Evolutionary conservation across 2,329 filamentous ascomycete genomes (phyloP).

Genomic region (Aspergillus fischeri): DNA sequence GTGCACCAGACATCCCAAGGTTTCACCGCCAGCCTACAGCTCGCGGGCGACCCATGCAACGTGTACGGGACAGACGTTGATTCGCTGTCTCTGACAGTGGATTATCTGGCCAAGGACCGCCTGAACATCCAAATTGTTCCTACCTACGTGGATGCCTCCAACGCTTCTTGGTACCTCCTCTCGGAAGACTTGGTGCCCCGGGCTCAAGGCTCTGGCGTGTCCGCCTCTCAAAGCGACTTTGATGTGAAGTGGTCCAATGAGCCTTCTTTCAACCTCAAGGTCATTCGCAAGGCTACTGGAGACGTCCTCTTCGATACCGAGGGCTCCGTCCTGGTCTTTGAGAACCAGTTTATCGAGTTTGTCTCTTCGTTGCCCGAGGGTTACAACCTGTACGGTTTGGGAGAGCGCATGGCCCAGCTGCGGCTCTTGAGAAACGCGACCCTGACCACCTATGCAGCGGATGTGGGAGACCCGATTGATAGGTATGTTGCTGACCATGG

Average conservation of each 20-base stretch:
- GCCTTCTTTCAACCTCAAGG: conserved; percentile 54
- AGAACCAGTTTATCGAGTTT: conserved; percentile 76
- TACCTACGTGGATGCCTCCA: conserved; percentile 56
- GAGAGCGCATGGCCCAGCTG: conserved; percentile 68
- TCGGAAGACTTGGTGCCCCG: conserved; percentile 60
- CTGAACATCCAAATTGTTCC: conserved; percentile 69
- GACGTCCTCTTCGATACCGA: conserved; percentile 66
- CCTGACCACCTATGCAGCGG: conserved; percentile 64
- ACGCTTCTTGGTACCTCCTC: conserved; percentile 64
- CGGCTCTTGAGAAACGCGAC: conserved; percentile 70
- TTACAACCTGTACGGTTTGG: conserved; percentile 73
- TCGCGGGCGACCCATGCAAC: conserved; percentile 60
- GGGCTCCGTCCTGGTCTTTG: conserved; percentile 63
- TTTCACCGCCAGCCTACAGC: conserved; percentile 48
- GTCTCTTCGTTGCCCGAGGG: conserved; percentile 61
- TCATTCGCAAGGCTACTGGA: conserved; percentile 54
- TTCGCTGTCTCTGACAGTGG: conserved; percentile 61
- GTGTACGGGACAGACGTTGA: conserved; percentile 73
- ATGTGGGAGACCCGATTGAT: conserved; percentile 57
- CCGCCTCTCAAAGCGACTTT: conserved; percentile 40
- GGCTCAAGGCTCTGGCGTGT: conserved; percentile 43
- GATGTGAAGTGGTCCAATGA: conserved; percentile 54
- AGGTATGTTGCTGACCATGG: conserved; percentile 22
- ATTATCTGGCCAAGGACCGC: conserved; percentile 62
- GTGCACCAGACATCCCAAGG: conserved; percentile 45